Base-by-base conservation (phyloP, 176 grass and related monocot species). In the Zea luxurians region DNA sequence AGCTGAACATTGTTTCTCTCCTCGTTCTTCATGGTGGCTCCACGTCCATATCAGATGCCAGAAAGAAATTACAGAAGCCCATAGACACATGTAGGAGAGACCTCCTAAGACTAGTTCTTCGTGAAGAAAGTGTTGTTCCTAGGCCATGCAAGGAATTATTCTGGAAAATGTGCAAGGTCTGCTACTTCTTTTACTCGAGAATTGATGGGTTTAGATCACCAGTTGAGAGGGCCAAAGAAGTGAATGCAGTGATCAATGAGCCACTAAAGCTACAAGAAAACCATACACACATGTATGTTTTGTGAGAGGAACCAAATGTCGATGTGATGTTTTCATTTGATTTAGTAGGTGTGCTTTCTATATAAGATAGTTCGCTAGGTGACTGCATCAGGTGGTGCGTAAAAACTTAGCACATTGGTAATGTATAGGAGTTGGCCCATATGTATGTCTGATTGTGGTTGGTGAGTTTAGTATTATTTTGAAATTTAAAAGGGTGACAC, bases 81-180 rank as follows among this genome's bases (percentile, higher is more conserved):
- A 84, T 84, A 5, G 73, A 78, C 6, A 27, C 49, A 0, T 68
- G 27, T 11, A 81, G 86, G 55, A 79, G 17, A 44, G 77, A 89
- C 54, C 77, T 94, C 15, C 70, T 94, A 37, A 49, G 79, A 4
- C 16, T 91, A 2, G 16, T 55, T 55, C 52, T 55, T 2, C 1
- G 77, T 16, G 61, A 91, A 49, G 82, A 67, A 47, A 67, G 81
- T 12, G 82, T 41, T 13, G 76, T 96, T 36, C 93, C 93, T 5
- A 61, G 68, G 18, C 73, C 74, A 7, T 91, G 86, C 81, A 97
- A 91, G 53, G 86, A 91, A 48, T 70, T 93, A 41, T 97, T 97
- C 46, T 93, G 88, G 93, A 97, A 83, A 44, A 93, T 91, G 88
- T 89, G 90, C 86, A 97, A 79, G 85, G 85, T 84, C 17, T 49